Conservation (phyloP, 2,329 filamentous ascomycete species). For the Fusarium nanum region DNA sequence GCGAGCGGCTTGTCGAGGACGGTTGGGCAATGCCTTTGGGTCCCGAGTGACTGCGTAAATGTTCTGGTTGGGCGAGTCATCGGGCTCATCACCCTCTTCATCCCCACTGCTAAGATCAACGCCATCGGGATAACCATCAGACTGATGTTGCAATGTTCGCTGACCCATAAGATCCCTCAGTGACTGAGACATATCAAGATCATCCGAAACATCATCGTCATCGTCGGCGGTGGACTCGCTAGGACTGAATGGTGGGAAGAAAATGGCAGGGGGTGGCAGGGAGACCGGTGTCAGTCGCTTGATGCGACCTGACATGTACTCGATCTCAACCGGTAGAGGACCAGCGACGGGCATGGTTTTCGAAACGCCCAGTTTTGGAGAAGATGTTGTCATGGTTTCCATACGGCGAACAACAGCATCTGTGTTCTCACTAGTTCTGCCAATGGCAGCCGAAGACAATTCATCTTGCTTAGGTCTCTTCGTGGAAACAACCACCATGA, state of each 20-base stretch:
- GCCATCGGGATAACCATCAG: slow-evolving; percentile 56
- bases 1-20: slow-evolving; percentile 24
- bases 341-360: neutral
- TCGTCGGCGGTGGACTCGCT: slow-evolving; percentile 53
- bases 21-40: slow-evolving; percentile 35
- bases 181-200: slow-evolving; percentile 48
- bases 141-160: slow-evolving; percentile 53
- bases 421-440: slow-evolving; percentile 49
- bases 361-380: slow-evolving; percentile 42
- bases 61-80: slow-evolving; percentile 48
- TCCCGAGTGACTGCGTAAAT: slow-evolving; percentile 48
- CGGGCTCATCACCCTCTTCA: slow-evolving; percentile 56
- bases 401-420: slow-evolving; percentile 58
- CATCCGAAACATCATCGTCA: slow-evolving; percentile 44
- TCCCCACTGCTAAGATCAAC: slow-evolving; percentile 57
- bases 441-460: neutral
- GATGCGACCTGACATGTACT: slow-evolving; percentile 59
- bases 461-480: slow-evolving; percentile 54
- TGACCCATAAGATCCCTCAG: slow-evolving; percentile 50
- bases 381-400: slow-evolving; percentile 56
- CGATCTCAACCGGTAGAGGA: slow-evolving; percentile 52
- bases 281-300: slow-evolving; percentile 59
- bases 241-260: slow-evolving; percentile 61
- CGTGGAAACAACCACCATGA: slow-evolving; percentile 66
- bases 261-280: slow-evolving; percentile 65